Evolutionary conservation across 495 filamentous ascomycete species (phyloP).

Genomic region (Neurospora hispaniola): DNA sequence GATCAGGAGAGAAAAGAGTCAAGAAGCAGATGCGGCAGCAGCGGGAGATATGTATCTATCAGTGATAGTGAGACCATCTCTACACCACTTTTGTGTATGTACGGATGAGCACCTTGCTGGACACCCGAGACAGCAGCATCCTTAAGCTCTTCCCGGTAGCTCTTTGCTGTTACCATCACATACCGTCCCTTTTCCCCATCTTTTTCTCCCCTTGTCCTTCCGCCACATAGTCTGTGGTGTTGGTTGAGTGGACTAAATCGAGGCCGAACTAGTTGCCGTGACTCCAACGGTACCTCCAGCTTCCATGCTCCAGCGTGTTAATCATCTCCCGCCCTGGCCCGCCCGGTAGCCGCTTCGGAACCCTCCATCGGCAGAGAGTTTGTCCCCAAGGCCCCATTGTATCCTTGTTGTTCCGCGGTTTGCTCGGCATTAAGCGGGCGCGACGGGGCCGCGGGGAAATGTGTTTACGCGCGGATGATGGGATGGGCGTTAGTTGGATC

Average conservation of each 20-base stretch:
- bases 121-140: not conserved
- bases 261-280: not conserved
- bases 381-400: not conserved
- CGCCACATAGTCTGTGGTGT: not conserved
- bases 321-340: not conserved
- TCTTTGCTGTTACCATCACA: not conserved
- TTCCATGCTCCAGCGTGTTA: not conserved
- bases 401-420: not conserved
- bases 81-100: not conserved
- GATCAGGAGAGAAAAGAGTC: constrained; percentile 1
- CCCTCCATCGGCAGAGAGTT: not conserved
- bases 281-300: not conserved
- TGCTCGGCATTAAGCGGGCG: not conserved
- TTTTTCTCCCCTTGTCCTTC: not conserved
- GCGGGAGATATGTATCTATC: not conserved
- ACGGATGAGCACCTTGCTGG: not conserved
- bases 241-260: not conserved
- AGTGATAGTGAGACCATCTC: not conserved
- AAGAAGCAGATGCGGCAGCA: not conserved
- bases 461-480: not conserved
- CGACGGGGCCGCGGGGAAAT: not conserved
- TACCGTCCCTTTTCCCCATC: not conserved
- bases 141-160: not conserved
- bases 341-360: not conserved
- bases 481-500: not conserved